Conservation (phyloP, 805 yeast genomes). For the Pichia phayaonensis region DNA sequence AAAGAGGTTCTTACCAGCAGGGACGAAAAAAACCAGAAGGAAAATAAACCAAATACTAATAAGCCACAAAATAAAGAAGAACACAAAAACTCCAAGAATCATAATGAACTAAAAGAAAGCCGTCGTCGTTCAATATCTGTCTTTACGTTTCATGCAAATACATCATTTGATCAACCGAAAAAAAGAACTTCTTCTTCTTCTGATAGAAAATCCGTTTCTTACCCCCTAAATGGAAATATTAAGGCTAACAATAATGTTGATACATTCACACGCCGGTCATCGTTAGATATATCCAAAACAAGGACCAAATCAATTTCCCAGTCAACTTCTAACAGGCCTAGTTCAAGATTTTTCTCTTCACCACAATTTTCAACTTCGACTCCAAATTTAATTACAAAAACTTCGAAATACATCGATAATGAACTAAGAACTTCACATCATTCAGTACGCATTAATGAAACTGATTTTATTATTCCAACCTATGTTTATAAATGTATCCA, state of each 20-base stretch:
- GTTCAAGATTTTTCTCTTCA: constrained; percentile 5
- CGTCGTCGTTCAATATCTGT: constrained; percentile 7
- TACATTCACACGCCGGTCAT: not conserved
- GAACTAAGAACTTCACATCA: constrained; percentile 18
- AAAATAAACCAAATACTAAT: not conserved
- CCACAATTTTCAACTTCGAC: constrained; percentile 10
- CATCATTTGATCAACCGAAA: constrained; percentile 6
- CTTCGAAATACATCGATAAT: constrained; percentile 13
- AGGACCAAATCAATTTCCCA: not conserved
- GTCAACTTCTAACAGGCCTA: not conserved
- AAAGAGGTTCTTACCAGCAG: not conserved
- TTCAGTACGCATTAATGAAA: constrained; percentile 7
- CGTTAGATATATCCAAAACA: not conserved
- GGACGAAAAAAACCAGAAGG: not conserved
- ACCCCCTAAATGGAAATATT: not conserved
- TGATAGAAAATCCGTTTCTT: constrained; percentile 1
- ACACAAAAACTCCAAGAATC: not conserved
- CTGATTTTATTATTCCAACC: constrained; percentile 20
- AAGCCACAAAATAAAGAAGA: not conserved
- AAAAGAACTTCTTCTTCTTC: constrained; percentile 5
- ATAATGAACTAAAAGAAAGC: not conserved
- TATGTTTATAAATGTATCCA: constrained; percentile 27
- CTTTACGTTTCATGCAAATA: constrained; percentile 2
- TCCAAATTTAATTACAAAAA: constrained; percentile 4
- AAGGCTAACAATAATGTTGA: not conserved